Evolutionary conservation across 176 grass and related monocot species (phyloP), one percentile per base, ranked within the genome.

Genomic region (Pontederia paniculata): DNA sequence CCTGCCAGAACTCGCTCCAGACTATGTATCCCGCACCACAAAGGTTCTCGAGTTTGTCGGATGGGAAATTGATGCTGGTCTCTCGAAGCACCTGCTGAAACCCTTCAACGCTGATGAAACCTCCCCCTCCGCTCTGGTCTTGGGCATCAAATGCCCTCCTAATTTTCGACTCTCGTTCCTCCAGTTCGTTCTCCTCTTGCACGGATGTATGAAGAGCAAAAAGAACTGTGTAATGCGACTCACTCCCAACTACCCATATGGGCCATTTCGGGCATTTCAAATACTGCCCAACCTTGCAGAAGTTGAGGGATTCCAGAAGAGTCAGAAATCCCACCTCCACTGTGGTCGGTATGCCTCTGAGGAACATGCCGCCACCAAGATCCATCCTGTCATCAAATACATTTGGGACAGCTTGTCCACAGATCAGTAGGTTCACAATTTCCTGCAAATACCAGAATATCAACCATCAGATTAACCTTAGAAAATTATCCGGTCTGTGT

Each of bases 301-400:
- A 73, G 53, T 98, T 98, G 52, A 98, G 75, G 54, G 87, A 91
- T 75, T 98, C 93, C 64, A 98, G 59, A 68, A 98, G 87, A 61
- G 86, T 84, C 57, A 98, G 81, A 70, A 98, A 91, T 52, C 93
- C 93, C 68, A 98, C 83, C 73, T 98, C 83, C 25, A 88, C 86
- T 25, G 44, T 61, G 17, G 70, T 77, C 46, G 93, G 80, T 73
- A 98, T 91, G 44, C 93, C 86, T 69, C 91, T 98, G 25, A 98
- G 76, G 78, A 72, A 88, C 93, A 91, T 98, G 63, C 80, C 93
- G 14, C 93, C 93, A 51, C 93, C 93, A 73, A 91, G 76, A 65
- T 98, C 93, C 93, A 91, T 91, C 67, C 85, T 88, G 46, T 75
- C 93, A 79, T 98, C 93, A 79, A 98, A 98, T 65, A 98, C 93